phyloP scores from a whole-genome alignment of 2,329 filamentous ascomycete genomes.

The Chrysoporthe austroafricana region DNA sequence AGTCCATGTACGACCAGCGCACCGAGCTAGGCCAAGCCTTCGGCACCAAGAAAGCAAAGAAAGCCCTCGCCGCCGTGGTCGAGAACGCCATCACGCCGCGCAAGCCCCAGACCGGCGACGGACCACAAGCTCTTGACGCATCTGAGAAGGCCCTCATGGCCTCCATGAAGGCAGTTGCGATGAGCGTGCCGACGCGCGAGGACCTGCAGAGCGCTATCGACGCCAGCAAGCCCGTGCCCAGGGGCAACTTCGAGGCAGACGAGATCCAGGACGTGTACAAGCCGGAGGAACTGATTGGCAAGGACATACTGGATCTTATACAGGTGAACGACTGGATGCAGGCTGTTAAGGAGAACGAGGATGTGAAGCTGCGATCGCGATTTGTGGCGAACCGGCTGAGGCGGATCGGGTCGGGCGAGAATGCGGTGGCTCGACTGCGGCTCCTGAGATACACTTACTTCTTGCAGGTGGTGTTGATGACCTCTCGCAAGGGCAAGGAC shows the following conservation, averaged over 20 bases:
- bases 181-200: constrained; percentile 68
- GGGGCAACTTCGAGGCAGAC: constrained; percentile 67
- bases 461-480: constrained; percentile 57
- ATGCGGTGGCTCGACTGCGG: constrained; percentile 57
- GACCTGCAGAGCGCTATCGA: constrained; percentile 68
- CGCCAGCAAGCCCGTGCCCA: constrained; percentile 72
- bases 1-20: constrained; percentile 65
- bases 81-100: constrained; percentile 69
- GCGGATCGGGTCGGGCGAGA: constrained; percentile 55
- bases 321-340: constrained; percentile 77
- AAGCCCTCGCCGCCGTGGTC: constrained; percentile 69
- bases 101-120: constrained; percentile 39
- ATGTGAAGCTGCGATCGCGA: constrained; percentile 60
- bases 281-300: constrained; percentile 66
- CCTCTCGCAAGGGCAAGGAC: constrained; percentile 50
- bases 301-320: constrained; percentile 68
- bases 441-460: constrained; percentile 64
- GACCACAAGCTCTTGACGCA: constrained; percentile 55
- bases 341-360: constrained; percentile 60
- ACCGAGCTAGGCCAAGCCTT: constrained; percentile 77
- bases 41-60: constrained; percentile 84
- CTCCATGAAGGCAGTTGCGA: constrained; percentile 63
- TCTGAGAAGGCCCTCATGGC: constrained; percentile 64
- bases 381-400: constrained; percentile 69
- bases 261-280: constrained; percentile 76